Conservation (phyloP, 768 basidiomycete genomes). For the Serendipita sp. region DNA sequence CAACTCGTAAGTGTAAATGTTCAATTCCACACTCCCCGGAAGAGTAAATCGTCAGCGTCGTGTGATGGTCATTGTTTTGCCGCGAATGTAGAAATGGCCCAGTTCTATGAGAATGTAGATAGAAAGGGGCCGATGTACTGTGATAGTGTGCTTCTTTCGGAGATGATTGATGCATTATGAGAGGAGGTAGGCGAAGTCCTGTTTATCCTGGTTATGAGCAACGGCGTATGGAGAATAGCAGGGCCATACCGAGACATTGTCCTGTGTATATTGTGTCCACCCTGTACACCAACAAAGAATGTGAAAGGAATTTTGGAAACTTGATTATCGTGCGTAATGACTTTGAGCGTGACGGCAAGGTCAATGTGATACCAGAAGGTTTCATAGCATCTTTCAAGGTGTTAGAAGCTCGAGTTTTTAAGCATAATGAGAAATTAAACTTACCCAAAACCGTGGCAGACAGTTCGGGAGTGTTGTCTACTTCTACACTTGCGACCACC, state of each 20-base stretch:
- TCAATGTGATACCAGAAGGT: neutral
- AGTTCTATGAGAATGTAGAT: conserved; percentile 50
- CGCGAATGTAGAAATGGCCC: conserved; percentile 39
- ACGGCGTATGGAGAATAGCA: neutral
- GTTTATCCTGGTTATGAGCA: conserved; percentile 5
- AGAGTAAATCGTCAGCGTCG: conserved; percentile 45
- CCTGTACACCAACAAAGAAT: conserved; percentile 51
- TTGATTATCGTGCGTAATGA: conserved; percentile 29
- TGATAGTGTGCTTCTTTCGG: conserved; percentile 53
- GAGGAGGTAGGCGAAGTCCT: conserved; percentile 39
- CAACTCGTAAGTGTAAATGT: conserved; percentile 39
- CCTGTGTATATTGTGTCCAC: conserved; percentile 23
- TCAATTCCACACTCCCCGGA: conserved; percentile 37
- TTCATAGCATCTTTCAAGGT: conserved; percentile 5
- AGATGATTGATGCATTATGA: conserved; percentile 49
- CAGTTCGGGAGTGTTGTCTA: conserved; percentile 26
- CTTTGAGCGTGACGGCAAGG: neutral
- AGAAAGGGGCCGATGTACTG: conserved; percentile 25
- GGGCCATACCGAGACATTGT: conserved; percentile 21
- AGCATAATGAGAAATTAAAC: neutral
- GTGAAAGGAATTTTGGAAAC: conserved; percentile 42
- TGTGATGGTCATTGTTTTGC: conserved; percentile 19
- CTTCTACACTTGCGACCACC: conserved; percentile 39
- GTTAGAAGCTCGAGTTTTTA: neutral
- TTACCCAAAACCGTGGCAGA: neutral